phyloP scores from a whole-genome alignment of 2,329 filamentous ascomycete species.

The Furcasterigmium sp. region DNA sequence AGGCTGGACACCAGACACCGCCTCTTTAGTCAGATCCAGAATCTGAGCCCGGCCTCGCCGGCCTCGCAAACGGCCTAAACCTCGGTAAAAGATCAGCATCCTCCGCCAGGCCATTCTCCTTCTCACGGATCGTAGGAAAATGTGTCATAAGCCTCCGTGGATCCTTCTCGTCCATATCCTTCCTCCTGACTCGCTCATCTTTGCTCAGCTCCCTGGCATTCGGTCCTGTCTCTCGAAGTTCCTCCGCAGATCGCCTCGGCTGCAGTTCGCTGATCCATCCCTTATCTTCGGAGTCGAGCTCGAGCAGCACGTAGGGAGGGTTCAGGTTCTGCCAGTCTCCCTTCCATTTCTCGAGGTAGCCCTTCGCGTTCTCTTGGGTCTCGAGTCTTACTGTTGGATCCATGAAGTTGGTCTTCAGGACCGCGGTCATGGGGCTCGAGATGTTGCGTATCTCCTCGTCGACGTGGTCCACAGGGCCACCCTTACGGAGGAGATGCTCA shows the following conservation, averaged over 20 bases:
- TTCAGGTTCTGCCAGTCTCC: slow-evolving; percentile 5
- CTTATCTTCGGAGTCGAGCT: slow-evolving; percentile 2
- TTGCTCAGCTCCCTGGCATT: slow-evolving; percentile 1
- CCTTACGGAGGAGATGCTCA: slow-evolving; percentile 2
- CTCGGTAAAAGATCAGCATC: not conserved
- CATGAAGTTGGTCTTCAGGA: not conserved
- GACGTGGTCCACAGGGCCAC: slow-evolving; percentile 4
- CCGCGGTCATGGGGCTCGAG: not conserved
- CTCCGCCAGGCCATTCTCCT: not conserved
- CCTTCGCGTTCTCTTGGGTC: slow-evolving; percentile 2
- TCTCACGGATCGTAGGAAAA: not conserved
- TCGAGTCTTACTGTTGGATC: not conserved
- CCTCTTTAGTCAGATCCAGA: too few relatives aligned
- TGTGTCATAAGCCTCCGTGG: not conserved
- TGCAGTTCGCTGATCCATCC: slow-evolving; percentile 1
- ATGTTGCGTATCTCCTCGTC: slow-evolving; percentile 3
- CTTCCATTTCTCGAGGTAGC: not conserved
- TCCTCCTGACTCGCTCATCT: not conserved
- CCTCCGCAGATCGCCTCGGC: not conserved
- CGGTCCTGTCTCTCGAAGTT: slow-evolving; percentile 1
- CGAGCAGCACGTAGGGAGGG: not conserved
- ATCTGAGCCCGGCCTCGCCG: not conserved
- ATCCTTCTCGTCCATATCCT: not conserved
- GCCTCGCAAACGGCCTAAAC: not conserved
- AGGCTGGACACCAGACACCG: too few relatives aligned